Base-by-base conservation (phyloP, 768 basidiomycete genomes). In the Lentinula boryana region DNA sequence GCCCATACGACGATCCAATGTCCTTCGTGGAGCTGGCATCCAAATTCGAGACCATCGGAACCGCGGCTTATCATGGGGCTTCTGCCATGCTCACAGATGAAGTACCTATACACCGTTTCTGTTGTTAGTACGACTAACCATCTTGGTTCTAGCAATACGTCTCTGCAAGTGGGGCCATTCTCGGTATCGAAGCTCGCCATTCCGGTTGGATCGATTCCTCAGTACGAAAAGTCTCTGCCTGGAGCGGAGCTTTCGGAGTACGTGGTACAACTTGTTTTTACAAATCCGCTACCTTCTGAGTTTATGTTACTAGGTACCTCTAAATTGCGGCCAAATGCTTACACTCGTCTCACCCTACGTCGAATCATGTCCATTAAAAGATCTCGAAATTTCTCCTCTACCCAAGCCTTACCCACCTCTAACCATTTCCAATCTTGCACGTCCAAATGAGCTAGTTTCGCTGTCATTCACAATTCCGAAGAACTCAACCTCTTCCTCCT, bases 231-330 rank as follows among this genome's bases (percentile, higher is more conserved):
- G 69, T 70, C 21, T 75, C 78, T 40, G 76, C 83, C 1, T 88
- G 86, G 86, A 81, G 79, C 55, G 77, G 79, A 3, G 73, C 85
- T 6, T 84, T 85, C 67, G 85, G 88, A 69, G 84, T 80, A 62
- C n/a, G 66, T 61, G 12, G 6, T 38, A 52, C 33, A 8, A 1
- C 21, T 21, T 36, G 4, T n/a, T 9, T 36, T 35, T 55, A 69
- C 67, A 63, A 13, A 4, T 15, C 3, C n/a, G n/a, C 46, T 38
- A 36, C 7, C 1, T 13, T 49, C 16, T 32, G 40, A 27, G 8
- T 40, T 32, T 46, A 32, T 0, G 31, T n/a, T 23, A 16, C 7
- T 62, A 79, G 78, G 77, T 75, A 1, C 74, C 79, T 4, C 71
- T 83, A 23, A 66, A 70, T 6, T 69, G 73, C 50, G 75, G 72